Base-by-base conservation (phyloP, 306 rosid species). In the Quercus gilva region DNA sequence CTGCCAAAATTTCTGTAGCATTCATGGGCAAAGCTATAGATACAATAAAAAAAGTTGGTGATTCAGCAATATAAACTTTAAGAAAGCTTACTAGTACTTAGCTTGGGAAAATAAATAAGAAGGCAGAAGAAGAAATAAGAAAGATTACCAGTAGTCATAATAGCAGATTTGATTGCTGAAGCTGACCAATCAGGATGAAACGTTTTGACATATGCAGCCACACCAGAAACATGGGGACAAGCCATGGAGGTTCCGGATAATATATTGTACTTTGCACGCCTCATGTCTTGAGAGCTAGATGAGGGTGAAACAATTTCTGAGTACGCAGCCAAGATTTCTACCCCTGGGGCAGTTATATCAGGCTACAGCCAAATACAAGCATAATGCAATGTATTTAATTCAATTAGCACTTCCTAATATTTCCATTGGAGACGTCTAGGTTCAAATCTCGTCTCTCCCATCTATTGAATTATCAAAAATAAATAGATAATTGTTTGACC, bases 171-270 rank as follows among this genome's bases (percentile, higher is more conserved):
- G 21, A 82, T 74, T 10, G 89, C 84, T 0, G 86, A 29, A 3
- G 86, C 85, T 53, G 89, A 86, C 87, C 89, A 83, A 37, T 77
- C 61, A 5, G 87, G 85, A 52, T 83, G 82, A 25, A 83, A 77
- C 1, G 87, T 20, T 37, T 86, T 86, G 26, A 83, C 81, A 61
- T 85, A 85, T 8, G 84, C 86, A 17, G 81, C 86, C 7, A 53
- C 85, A 9, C 85, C 81, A 13, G 85, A 73, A 33, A 25, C 80
- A 25, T 86, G 86, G 2, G 84, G 89, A 18, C 80, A 76, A 79
- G 89, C 18, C 89, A 86, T 81, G 49, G 88, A 85, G 13, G 88
- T 85, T 33, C 86, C 86, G 0, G 86, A 75, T 0, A 29, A 13
- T 7, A 85, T 43, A 17, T 49, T 85, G 60, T 53, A 85, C 19